Conservation (phyloP, 129 eudicot species). For the Chrysanthemum lavandulifolium region DNA sequence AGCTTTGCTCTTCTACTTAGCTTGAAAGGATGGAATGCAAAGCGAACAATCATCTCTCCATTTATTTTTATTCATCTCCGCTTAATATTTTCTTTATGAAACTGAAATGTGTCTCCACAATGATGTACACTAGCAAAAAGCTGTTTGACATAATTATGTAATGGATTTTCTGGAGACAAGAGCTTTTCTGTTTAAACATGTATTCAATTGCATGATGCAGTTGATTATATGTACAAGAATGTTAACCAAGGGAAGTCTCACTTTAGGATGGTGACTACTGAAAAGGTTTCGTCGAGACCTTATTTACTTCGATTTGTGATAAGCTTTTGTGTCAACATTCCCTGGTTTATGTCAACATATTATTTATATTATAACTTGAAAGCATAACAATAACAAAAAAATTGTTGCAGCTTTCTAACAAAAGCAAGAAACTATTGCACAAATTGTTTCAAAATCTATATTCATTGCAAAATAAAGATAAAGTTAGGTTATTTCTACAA, state of each 20-base stretch:
- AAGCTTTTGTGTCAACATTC: neutral
- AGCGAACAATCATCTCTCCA: conserved; percentile 40
- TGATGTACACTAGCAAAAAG: neutral
- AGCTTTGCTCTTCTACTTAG: conserved; percentile 35
- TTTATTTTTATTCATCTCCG: neutral
- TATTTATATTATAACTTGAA: neutral
- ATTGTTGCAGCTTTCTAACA: neutral
- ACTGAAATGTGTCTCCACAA: neutral
- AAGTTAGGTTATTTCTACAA: conserved; percentile 27
- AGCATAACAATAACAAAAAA: neutral
- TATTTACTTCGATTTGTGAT: neutral
- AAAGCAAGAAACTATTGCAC: neutral
- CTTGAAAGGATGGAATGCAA: conserved; percentile 83
- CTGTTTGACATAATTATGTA: neutral
- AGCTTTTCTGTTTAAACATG: neutral
- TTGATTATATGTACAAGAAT: neutral
- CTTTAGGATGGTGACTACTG: too few relatives aligned
- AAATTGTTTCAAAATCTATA: conserved; percentile 23
- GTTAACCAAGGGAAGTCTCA: neutral
- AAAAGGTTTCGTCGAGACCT: too few relatives aligned
- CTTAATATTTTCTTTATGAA: too few relatives aligned
- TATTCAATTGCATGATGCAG: neutral
- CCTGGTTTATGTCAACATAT: neutral
- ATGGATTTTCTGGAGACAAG: neutral
- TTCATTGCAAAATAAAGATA: conserved; percentile 36